phyloP scores from a whole-genome alignment of 495 filamentous ascomycete species.

The Aspergillus avenaceus region DNA sequence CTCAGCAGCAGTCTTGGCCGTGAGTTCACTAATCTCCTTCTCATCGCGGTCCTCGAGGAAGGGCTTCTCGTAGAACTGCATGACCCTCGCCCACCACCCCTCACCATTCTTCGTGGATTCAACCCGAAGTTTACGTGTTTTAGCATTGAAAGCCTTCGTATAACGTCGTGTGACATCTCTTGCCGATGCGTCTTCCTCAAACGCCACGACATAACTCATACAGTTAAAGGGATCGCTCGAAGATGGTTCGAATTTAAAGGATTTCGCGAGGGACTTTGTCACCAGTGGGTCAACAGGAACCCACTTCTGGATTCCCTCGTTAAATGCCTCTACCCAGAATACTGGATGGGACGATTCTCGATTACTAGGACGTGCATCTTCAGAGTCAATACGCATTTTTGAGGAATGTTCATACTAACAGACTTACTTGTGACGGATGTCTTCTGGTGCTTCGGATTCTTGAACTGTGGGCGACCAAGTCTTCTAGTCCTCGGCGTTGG shows the following conservation, averaged over 20 bases:
- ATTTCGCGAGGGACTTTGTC: conserved; percentile 69
- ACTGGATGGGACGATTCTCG: conserved; percentile 66
- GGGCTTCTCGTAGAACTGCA: conserved; percentile 57
- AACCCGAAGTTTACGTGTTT: conserved; percentile 73
- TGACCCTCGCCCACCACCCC: conserved; percentile 65
- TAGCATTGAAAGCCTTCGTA: conserved; percentile 77
- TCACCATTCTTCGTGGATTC: conserved; percentile 63
- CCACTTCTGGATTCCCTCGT: conserved; percentile 83
- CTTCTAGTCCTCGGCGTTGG: conserved; percentile 24
- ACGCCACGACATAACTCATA: conserved; percentile 81
- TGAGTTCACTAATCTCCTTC: conserved; percentile 74
- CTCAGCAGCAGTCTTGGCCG: conserved; percentile 64
- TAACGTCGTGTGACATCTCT: conserved; percentile 82
- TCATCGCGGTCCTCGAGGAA: conserved; percentile 65
- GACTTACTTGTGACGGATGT: conserved; percentile 4
- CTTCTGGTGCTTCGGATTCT: conserved; percentile 17
- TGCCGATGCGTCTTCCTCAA: conserved; percentile 70
- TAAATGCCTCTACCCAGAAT: conserved; percentile 92
- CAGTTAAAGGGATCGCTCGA: conserved; percentile 64
- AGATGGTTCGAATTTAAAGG: conserved; percentile 76
- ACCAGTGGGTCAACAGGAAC: conserved; percentile 82
- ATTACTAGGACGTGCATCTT: conserved; percentile 17
- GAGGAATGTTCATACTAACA: neutral
- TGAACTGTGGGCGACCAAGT: conserved; percentile 42
- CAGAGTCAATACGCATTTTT: conserved; percentile 2